Percentiles rank a stretch among this genome's conserved stretches.
phyloP scores from a whole-genome alignment of 2,329 filamentous ascomycete genomes.

The Aspergillus clavatus region DNA sequence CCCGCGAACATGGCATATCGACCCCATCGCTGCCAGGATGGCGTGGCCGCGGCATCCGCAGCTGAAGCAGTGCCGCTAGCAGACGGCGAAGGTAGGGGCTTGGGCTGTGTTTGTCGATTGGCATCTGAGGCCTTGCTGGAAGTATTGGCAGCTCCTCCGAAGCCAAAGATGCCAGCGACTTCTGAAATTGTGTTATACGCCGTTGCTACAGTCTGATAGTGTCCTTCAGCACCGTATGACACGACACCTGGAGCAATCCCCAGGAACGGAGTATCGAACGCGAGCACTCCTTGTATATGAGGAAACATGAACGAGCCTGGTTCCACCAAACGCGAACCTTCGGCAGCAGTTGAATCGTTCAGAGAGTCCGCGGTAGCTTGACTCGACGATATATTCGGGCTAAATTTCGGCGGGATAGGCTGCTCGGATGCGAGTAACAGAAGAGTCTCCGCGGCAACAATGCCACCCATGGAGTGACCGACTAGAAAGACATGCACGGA shows the following conservation, averaged over 20 bases:
- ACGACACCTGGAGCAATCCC: conserved; percentile 49
- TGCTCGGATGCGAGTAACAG: conserved; percentile 68
- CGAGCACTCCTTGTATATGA: conserved; percentile 81
- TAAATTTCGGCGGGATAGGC: conserved; percentile 38
- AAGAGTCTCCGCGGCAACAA: conserved; percentile 85
- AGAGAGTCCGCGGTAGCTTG: conserved; percentile 1
- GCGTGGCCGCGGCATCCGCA: conserved; percentile 44
- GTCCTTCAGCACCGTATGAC: conserved; percentile 66
- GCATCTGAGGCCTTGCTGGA: conserved; percentile 12
- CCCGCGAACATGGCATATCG: conserved; percentile 82
- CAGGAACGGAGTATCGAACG: conserved; percentile 86
- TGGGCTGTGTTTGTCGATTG: conserved; percentile 8
- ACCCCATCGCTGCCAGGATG: conserved; percentile 72
- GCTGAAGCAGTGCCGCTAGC: conserved; percentile 31
- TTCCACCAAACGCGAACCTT: conserved; percentile 19
- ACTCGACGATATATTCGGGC: conserved; percentile 20
- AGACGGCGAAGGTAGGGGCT: conserved; percentile 26
- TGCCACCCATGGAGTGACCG: conserved; percentile 89
- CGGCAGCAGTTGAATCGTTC: conserved; percentile 9
- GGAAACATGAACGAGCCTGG: conserved; percentile 72
- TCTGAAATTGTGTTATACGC: conserved; percentile 66
- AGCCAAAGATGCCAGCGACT: conserved; percentile 60
- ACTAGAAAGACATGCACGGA: conserved; percentile 76
- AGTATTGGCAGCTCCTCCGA: conserved; percentile 46
- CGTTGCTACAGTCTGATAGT: conserved; percentile 69